Base-by-base conservation (phyloP, 805 yeast genomes). In the Candida qinlingensis region DNA sequence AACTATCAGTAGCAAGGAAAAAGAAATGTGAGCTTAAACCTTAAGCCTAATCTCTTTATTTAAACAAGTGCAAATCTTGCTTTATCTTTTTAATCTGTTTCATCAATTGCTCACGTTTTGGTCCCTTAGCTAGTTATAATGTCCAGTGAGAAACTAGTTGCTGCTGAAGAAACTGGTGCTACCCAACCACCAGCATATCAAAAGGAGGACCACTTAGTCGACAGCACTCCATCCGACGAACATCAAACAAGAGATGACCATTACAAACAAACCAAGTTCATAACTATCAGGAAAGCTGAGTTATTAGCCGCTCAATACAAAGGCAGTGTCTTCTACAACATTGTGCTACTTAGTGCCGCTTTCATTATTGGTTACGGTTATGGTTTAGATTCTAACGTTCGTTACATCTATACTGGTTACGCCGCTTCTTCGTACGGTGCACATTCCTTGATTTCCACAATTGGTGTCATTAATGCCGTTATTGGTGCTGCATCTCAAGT, bases 401-500 rank as follows among this genome's bases (percentile, higher is more conserved):
- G 84, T 56, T 68, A 61, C 44, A 68, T 72, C 13, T 79, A 73
- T 60, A 82, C 80, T 54, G 60, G 75, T 4, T 73, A 72, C 52
- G 89, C 87, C 12, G 74, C 86, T 7, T 63, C 71, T 42, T 72
- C 81, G 11, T 83, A 77, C 64, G 49, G 71, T 29, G 56, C 62
- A 11, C 86, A 83, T 59, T 76, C 87, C 7, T 67, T 80, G 48
- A 62, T 75, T 40, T 73, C 88, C 6, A 78, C 88, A 3, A 74
- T 84, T 49, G 72, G 76, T 51, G 83, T 80, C 30, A 73, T 83
- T 51, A 72, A 74, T 47, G 68, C 77, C 31, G 85, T 83, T 37
- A 74, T 80, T 44, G 85, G 79, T 42, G 86, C 87, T 28, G 87
- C 84, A 13, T 73, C 85, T 4, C 85, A 80, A 59, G 81, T 85